Conservation (phyloP, 148 eudicot species). For the Amaranthus palmeri region DNA sequence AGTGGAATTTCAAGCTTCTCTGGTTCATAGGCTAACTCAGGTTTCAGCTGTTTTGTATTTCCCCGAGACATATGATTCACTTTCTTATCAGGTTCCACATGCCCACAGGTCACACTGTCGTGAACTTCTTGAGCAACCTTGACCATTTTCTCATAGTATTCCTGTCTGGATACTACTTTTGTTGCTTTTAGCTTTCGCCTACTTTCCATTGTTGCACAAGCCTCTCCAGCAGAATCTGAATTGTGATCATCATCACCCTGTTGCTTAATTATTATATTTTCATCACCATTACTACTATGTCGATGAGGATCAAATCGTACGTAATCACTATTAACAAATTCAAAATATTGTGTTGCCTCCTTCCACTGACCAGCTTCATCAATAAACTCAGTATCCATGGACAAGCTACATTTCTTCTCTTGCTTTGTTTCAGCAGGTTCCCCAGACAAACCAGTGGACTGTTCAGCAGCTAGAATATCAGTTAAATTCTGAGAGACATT, state of each 20-base stretch:
- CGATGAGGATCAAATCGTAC: conserved; percentile 15
- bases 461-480: conserved; percentile 26
- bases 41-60: conserved; percentile 24
- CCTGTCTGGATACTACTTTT: conserved; percentile 37
- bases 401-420: conserved; percentile 22
- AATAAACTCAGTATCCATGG: conserved; percentile 31
- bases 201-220: conserved; percentile 25
- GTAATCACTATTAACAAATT: conserved; percentile 45
- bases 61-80: conserved; percentile 24
- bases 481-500: conserved; percentile 22
- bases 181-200: conserved; percentile 38
- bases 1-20: conserved; percentile 21
- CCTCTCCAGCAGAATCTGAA: conserved; percentile 32
- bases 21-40: conserved; percentile 19
- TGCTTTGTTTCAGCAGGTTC: conserved; percentile 26
- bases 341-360: conserved; percentile 55
- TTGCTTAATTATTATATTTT: conserved; percentile 24
- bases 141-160: conserved; percentile 39
- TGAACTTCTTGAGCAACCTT: conserved; percentile 43
- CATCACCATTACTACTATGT: conserved; percentile 16
- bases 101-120: conserved; percentile 24
- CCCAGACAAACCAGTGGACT: conserved; percentile 15
- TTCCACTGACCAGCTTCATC: conserved; percentile 58
- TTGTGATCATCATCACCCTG: conserved; percentile 20
- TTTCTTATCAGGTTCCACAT: conserved; percentile 29